Evolutionary conservation across 768 basidiomycete species (phyloP).

Genomic region (Collybia sordida): DNA sequence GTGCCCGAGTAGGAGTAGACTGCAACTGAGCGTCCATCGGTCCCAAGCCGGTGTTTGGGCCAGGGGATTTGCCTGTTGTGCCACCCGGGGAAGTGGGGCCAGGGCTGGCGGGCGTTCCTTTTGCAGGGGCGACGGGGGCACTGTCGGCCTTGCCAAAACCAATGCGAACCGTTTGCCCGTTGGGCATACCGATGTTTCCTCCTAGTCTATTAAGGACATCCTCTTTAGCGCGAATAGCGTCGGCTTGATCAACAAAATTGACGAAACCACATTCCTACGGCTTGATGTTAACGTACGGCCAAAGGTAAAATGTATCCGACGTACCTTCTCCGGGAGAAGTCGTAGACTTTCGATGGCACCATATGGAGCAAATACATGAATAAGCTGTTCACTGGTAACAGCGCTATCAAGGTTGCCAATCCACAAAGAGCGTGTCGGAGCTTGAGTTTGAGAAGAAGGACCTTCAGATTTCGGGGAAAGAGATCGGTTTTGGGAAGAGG

Average conservation of each 20-base stretch:
- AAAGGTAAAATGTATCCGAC: conserved; percentile 1
- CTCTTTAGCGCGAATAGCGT: conserved; percentile 97
- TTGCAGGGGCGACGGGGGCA: conserved; percentile 87
- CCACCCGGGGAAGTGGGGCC: conserved; percentile 64
- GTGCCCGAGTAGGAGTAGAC: conserved; percentile 88
- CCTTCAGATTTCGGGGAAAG: conserved; percentile 81
- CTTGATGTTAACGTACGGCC: too few species aligned
- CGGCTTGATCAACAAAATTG: conserved; percentile 93
- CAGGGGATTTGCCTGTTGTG: conserved; percentile 42
- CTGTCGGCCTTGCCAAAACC: conserved; percentile 98
- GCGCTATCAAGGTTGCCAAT: conserved; percentile 97
- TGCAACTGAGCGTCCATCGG: conserved; percentile 86
- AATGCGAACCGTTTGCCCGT: conserved; percentile 94
- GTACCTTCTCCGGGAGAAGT: conserved; percentile 94
- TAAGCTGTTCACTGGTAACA: conserved; percentile 91
- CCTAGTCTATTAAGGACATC: conserved; percentile 95
- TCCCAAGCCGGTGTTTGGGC: conserved; percentile 52
- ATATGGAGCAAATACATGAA: conserved; percentile 94
- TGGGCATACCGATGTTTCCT: conserved; percentile 91
- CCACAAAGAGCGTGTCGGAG: conserved; percentile 95
- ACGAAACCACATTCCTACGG: conserved; percentile 96
- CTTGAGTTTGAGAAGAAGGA: conserved; percentile 75
- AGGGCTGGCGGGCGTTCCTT: conserved; percentile 65
- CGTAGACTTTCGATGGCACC: conserved; percentile 96
- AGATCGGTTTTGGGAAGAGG: conserved; percentile 69